Evolutionary conservation across 176 grass and related monocot genomes (phyloP), one percentile per base, ranked within the genome.

Genomic region (Triticum urartu): DNA sequence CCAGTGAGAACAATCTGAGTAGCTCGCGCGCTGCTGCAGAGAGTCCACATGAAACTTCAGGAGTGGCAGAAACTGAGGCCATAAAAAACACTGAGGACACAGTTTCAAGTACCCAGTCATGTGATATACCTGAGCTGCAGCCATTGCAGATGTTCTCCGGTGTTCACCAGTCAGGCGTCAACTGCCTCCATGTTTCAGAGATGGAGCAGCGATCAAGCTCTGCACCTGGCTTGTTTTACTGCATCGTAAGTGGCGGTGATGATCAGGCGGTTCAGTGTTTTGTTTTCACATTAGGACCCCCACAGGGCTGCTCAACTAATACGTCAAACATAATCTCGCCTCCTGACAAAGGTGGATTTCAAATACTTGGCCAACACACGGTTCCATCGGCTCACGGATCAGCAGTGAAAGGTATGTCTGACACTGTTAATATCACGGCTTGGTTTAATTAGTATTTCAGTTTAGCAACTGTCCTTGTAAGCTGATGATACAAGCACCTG

Each of bases 81-180:
- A 43, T 64, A 64, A 87, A 87, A 47, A 87, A 56, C 38, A 64
- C 22, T 7, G 40, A 61, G 28, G 84, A 33, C 20, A 64, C 38
- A 64, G 63, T 74, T 81, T 68, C 81, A 79, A 88, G 69, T 70
- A 86, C 4, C 39, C 70, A 32, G 30, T 63, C 91, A 34, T 80
- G 45, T 63, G 85, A 91, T 42, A 50, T 91, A 87, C 60, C 35
- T 79, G 90, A 92, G 83, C 61, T 96, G 79, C 67, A 72, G 64
- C 97, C 94, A 68, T 45, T 91, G 62, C 58, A 75, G n/a, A 24
- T 85, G 21, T 87, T 95, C 8, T 81, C 79, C 3, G 67, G 73
- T 79, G 90, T 91, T 81, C 97, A 95, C 75, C 97, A 95, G 61
- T 98, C 97, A 42, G 97, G 92, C 7, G 94, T 98, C 9, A 98